These are phyloP conservation scores for Zygosaccharomyces sapae DNA, from an alignment of 1,139 yeast species.

Conservation along the genomic window DNA sequence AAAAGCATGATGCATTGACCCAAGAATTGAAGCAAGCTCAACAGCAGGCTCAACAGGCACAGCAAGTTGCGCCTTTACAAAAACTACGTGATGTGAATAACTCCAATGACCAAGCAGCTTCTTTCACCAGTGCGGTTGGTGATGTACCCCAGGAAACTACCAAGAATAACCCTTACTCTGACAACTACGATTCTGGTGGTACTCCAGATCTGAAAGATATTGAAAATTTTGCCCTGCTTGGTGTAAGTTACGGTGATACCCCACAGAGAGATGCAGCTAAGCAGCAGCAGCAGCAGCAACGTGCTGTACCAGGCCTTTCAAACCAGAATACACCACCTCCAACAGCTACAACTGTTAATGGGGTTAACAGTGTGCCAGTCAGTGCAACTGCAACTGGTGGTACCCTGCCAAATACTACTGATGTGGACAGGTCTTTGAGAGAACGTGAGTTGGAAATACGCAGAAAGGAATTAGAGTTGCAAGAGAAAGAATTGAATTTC, in stretches of 20 bases:
- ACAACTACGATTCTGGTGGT: slow-evolving; percentile 25
- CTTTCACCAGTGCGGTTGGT: slow-evolving; percentile 2
- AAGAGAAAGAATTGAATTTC: slow-evolving; percentile 41
- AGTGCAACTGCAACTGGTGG: slow-evolving; percentile 5
- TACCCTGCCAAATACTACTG: too few relatives aligned
- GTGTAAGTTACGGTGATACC: slow-evolving; percentile 31
- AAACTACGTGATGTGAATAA: slow-evolving; percentile 1
- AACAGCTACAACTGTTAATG: slow-evolving; percentile 7
- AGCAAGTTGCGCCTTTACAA: slow-evolving; percentile 4
- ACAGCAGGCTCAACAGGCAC: slow-evolving; percentile 10
- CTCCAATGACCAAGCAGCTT: slow-evolving; percentile 2
- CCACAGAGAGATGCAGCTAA: slow-evolving; percentile 18
- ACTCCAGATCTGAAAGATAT: slow-evolving; percentile 34
- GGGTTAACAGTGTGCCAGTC: slow-evolving; percentile 4
- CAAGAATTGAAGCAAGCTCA: slow-evolving; percentile 17
- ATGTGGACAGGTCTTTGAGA: slow-evolving; percentile 20
- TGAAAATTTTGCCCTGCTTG: slow-evolving; percentile 34
- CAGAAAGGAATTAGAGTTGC: slow-evolving; percentile 44
- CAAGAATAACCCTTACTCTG: background rate
- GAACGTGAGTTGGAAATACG: slow-evolving; percentile 43
- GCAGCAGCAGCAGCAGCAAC: slow-evolving; percentile 10
- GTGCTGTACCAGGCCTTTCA: background rate
- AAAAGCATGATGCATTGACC: slow-evolving; percentile 17
- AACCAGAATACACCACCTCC: slow-evolving; percentile 6
- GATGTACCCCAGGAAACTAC: background rate